Evolutionary conservation across 2,329 filamentous ascomycete species (phyloP).

Genomic region (Cryphonectria parasitica): DNA sequence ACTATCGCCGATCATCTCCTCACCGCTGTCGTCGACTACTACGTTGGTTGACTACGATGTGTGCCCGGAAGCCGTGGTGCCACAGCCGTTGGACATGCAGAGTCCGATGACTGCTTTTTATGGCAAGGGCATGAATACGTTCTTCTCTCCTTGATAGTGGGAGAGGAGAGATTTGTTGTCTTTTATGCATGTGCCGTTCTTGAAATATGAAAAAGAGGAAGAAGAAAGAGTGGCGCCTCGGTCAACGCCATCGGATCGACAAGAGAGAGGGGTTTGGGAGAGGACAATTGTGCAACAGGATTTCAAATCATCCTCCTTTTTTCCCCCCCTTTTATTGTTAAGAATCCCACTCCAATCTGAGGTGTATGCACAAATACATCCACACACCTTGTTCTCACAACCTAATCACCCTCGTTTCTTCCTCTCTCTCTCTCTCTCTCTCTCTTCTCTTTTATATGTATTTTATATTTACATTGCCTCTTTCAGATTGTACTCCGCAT

Average conservation of each 20-base stretch:
- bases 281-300: neutral
- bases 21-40: slow-evolving; percentile 19
- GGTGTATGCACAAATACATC: neutral
- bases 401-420: neutral
- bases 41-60: slow-evolving; percentile 16
- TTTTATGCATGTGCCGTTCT: too few species aligned
- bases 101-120: slow-evolving; percentile 7
- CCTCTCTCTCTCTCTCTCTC: too few species aligned
- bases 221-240: neutral
- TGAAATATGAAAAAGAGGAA: too few species aligned
- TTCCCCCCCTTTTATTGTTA: too few species aligned
- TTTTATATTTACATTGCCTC: too few species aligned
- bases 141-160: neutral
- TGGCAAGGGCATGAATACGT: neutral
- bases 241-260: neutral
- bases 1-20: slow-evolving; percentile 5
- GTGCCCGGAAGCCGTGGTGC: slow-evolving; percentile 15
- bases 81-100: slow-evolving; percentile 16
- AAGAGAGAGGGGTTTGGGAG: neutral
- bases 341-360: neutral
- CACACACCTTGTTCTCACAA: neutral
- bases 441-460: neutral
- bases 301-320: too few species aligned
- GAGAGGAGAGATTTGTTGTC: neutral
- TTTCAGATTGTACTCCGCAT: neutral